phyloP scores from a whole-genome alignment of 2,329 filamentous ascomycete species.

The Penicillium psychrosexuale region DNA sequence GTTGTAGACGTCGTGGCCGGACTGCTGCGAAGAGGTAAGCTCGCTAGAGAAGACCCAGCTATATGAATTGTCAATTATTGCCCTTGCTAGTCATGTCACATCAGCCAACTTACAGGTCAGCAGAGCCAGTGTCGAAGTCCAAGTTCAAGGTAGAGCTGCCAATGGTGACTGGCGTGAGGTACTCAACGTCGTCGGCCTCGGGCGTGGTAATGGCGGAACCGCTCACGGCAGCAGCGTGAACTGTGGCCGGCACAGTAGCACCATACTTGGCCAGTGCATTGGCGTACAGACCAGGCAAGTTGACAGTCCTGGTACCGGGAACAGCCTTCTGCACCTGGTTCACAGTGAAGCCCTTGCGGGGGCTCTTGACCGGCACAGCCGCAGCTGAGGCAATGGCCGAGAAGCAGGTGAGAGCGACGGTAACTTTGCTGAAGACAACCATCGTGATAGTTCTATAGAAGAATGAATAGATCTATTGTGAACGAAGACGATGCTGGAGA shows the following conservation, averaged over 20 bases:
- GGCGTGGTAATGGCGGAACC: slow-evolving; percentile 44
- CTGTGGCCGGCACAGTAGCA: slow-evolving; percentile 26
- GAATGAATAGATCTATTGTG: slow-evolving; percentile 10
- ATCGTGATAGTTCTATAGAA: slow-evolving; percentile 22
- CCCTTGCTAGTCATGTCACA: neutral
- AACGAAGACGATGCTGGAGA: slow-evolving; percentile 13
- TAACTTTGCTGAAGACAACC: slow-evolving; percentile 36
- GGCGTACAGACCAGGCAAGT: slow-evolving; percentile 31
- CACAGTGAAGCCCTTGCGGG: slow-evolving; percentile 32
- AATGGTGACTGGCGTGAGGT: slow-evolving; percentile 60
- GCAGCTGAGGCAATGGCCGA: slow-evolving; percentile 29
- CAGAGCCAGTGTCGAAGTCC: slow-evolving; percentile 68
- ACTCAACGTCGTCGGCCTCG: slow-evolving; percentile 54
- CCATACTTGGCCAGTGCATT: slow-evolving; percentile 31
- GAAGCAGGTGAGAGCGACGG: slow-evolving; percentile 27
- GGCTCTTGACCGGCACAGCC: slow-evolving; percentile 27
- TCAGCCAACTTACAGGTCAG: slow-evolving; percentile 57
- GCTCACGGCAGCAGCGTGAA: slow-evolving; percentile 32
- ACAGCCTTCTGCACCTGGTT: slow-evolving; percentile 27
- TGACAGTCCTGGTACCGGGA: slow-evolving; percentile 22
- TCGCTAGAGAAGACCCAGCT: slow-evolving; percentile 66
- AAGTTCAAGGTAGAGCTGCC: slow-evolving; percentile 62
- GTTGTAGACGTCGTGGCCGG: slow-evolving; percentile 58
- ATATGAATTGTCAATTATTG: slow-evolving; percentile 8
- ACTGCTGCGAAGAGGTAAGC: slow-evolving; percentile 49